Evolutionary conservation across 352 stramenopile genomes (phyloP).

Genomic region (Phytopythium aichiense): DNA sequence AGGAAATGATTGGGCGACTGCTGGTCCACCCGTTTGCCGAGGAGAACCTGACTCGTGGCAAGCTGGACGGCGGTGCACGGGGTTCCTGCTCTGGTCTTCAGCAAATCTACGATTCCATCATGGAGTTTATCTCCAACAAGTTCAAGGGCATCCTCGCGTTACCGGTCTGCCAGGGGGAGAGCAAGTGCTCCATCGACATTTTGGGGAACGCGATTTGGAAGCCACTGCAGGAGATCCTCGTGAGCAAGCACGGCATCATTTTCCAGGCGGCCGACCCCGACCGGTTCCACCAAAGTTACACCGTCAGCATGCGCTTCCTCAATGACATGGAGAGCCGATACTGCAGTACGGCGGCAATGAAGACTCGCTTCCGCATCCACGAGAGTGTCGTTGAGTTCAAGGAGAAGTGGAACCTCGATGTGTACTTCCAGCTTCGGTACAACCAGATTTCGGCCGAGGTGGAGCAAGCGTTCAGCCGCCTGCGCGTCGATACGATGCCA

Average conservation of each 20-base stretch:
- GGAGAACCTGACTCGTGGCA: constrained; percentile 69
- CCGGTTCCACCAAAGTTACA: constrained; percentile 82
- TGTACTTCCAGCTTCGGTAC: constrained; percentile 82
- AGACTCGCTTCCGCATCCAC: constrained; percentile 58
- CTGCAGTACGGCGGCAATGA: constrained; percentile 54
- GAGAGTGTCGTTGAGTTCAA: constrained; percentile 78
- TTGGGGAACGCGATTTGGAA: constrained; percentile 83
- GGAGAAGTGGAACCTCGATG: constrained; percentile 86
- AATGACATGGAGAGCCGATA: constrained; percentile 43
- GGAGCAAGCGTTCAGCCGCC: constrained; percentile 42
- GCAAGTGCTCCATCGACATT: constrained; percentile 69
- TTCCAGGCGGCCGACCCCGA: constrained; percentile 78
- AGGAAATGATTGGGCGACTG: constrained; percentile 78
- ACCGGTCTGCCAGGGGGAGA: constrained; percentile 60
- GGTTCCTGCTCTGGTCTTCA: constrained; percentile 75
- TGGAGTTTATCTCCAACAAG: constrained; percentile 71
- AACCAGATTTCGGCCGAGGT: constrained; percentile 47
- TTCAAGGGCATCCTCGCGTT: constrained; percentile 58
- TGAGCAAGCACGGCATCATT: constrained; percentile 68
- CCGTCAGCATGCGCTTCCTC: constrained; percentile 71
- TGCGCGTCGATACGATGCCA: constrained; percentile 12
- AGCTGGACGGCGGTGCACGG: constrained; percentile 62
- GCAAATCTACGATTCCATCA: constrained; percentile 66
- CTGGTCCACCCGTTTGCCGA: constrained; percentile 78
- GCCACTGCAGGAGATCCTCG: constrained; percentile 61